phyloP scores from a whole-genome alignment of 2,329 filamentous ascomycete species.

The Epichloe uncinata region DNA sequence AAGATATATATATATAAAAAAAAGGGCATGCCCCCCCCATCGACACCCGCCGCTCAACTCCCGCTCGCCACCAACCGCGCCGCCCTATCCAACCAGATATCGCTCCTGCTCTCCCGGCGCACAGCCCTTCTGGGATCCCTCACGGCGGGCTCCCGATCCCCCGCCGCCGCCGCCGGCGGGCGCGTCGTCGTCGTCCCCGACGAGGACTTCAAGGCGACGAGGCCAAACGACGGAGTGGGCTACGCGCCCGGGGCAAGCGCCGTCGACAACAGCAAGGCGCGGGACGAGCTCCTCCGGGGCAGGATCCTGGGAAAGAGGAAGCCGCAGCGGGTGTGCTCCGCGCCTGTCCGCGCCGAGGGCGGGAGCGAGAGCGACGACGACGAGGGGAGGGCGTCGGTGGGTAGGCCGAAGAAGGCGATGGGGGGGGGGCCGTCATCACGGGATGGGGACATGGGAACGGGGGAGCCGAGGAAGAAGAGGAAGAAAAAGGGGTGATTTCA shows the following conservation, averaged over 20 bases:
- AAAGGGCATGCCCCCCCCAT: too few relatives aligned
- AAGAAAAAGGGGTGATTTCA: not conserved
- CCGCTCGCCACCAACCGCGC: slow-evolving; percentile 25
- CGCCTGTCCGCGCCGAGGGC: not conserved
- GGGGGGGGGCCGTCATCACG: too few relatives aligned
- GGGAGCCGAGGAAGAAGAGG: not conserved
- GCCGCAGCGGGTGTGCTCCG: too few relatives aligned
- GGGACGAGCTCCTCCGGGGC: not conserved
- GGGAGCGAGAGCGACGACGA: slow-evolving; percentile 25
- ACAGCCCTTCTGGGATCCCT: slow-evolving; percentile 20
- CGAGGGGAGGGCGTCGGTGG: slow-evolving; percentile 23
- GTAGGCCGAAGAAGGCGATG: slow-evolving; percentile 12
- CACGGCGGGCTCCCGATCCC: slow-evolving; percentile 2
- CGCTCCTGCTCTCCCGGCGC: slow-evolving; percentile 24
- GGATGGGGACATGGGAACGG: too few relatives aligned
- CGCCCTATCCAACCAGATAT: slow-evolving; percentile 28
- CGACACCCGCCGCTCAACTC: slow-evolving; percentile 8
- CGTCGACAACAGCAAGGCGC: not conserved
- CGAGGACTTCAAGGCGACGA: not conserved
- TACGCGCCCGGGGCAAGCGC: slow-evolving; percentile 19
- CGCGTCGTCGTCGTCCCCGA: slow-evolving; percentile 5
- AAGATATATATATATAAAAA: too few relatives aligned
- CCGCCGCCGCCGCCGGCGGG: not conserved
- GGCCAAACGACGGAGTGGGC: slow-evolving; percentile 27
- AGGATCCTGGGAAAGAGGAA: slow-evolving; percentile 10